phyloP scores from a whole-genome alignment of 352 stramenopile species.

The Plasmopara muralis region DNA sequence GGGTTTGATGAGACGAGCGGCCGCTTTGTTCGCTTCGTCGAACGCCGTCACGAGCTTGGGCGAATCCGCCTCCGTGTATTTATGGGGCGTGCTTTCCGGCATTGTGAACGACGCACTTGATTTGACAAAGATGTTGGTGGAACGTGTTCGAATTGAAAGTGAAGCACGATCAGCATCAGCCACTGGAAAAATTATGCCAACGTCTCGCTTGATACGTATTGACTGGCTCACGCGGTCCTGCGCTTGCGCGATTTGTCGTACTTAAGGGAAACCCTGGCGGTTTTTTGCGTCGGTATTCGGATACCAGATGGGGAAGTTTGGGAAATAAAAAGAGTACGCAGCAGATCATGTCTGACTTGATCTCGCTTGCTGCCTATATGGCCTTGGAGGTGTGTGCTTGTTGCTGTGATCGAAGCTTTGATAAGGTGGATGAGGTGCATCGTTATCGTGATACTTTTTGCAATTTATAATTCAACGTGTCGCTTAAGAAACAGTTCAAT shows the following conservation, averaged over 20 bases:
- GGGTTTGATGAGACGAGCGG: conserved; percentile 21
- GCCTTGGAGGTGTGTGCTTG: too few species aligned
- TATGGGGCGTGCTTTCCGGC: not conserved
- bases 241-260: not conserved
- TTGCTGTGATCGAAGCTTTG: not conserved
- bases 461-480: not conserved
- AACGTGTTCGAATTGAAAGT: conserved; percentile 19
- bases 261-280: not conserved
- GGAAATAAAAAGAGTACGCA: not conserved
- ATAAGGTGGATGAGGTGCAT: not conserved
- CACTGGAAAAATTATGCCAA: not conserved
- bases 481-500: too few species aligned
- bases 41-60: conserved; percentile 16
- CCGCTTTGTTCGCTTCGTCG: conserved; percentile 23
- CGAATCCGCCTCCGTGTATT: conserved; percentile 11
- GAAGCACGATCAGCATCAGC: conserved; percentile 2
- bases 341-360: not conserved
- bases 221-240: not conserved
- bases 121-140: not conserved
- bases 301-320: not conserved
- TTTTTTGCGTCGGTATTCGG: not conserved
- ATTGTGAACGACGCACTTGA: conserved; percentile 1
- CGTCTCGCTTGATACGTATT: conserved; percentile 3
- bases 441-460: not conserved
- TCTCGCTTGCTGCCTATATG: not conserved